phyloP scores from a whole-genome alignment of 352 stramenopile species.

The Phytophthora sojae region DNA sequence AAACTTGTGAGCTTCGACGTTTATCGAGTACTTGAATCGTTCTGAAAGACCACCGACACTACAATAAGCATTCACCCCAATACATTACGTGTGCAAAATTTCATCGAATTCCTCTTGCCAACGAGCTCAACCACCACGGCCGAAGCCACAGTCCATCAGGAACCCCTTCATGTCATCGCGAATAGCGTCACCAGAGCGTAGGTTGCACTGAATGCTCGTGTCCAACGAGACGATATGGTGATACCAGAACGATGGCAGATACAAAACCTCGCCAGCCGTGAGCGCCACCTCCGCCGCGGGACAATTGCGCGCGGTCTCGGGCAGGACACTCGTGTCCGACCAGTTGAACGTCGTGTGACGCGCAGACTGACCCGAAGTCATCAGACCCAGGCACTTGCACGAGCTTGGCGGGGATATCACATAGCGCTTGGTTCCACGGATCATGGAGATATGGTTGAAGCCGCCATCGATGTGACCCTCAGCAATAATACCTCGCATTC shows the following conservation, averaged over 20 bases:
- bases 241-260: constrained; percentile 95
- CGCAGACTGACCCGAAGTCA: constrained; percentile 76
- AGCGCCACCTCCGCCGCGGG: constrained; percentile 92
- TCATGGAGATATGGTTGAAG: constrained; percentile 94
- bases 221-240: constrained; percentile 96
- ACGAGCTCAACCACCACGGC: neutral
- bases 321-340: constrained; percentile 59
- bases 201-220: constrained; percentile 96
- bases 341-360: constrained; percentile 94
- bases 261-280: constrained; percentile 93
- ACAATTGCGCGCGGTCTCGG: constrained; percentile 53
- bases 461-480: constrained; percentile 94
- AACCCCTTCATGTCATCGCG: constrained; percentile 47
- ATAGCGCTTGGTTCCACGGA: constrained; percentile 93
- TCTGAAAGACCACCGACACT: constrained; percentile 13
- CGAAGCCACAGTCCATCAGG: constrained; percentile 51
- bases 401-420: constrained; percentile 92
- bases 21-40: constrained; percentile 33
- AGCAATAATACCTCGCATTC: constrained; percentile 93
- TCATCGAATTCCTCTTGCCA: neutral
- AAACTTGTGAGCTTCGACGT: constrained; percentile 15
- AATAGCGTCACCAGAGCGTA: constrained; percentile 64
- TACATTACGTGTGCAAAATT: constrained; percentile 13
- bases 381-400: constrained; percentile 83
- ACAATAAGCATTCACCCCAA: constrained; percentile 21